Conservation (phyloP, 371 early-diverging fungal genomes). For the Encephalitozoon intestinalis region DNA sequence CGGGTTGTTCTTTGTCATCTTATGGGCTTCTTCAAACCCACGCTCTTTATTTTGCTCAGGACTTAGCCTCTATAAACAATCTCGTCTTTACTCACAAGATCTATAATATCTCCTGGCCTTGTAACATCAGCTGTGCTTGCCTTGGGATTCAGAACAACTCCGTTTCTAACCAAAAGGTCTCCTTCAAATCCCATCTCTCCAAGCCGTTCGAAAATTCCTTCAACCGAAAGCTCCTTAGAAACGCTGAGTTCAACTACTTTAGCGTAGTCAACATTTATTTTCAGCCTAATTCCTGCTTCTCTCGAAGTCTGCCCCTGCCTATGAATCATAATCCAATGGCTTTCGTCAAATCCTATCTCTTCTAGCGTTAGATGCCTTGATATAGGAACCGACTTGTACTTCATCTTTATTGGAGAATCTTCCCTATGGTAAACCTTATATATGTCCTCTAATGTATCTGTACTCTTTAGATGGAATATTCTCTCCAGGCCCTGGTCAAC, state of each 20-base stretch:
- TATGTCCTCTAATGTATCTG: neutral
- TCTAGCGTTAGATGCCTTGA: conserved; percentile 19
- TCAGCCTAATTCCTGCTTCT: neutral
- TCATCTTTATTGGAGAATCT: neutral
- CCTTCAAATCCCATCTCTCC: neutral
- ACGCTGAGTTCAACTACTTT: neutral
- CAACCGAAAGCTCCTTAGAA: neutral
- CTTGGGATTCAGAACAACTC: neutral
- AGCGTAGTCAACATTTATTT: neutral
- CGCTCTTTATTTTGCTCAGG: neutral
- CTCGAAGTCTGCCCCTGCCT: neutral
- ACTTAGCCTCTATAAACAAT: neutral
- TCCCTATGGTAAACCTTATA: neutral
- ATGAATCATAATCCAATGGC: neutral
- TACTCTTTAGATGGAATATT: neutral
- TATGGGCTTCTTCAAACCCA: neutral
- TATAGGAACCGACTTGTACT: conserved; percentile 8
- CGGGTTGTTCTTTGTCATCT: neutral
- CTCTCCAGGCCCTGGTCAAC: neutral
- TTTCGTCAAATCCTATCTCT: conserved; percentile 10
- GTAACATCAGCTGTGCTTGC: neutral
- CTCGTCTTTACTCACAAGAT: neutral
- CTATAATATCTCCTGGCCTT: conserved; percentile 3
- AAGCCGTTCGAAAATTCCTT: neutral
- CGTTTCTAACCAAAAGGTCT: conserved; percentile 12